Percentiles rank a stretch among this genome's conserved stretches.
Evolutionary conservation across 2,329 filamentous ascomycete genomes (phyloP).

Genomic region (Dactylellina haptotyla): DNA sequence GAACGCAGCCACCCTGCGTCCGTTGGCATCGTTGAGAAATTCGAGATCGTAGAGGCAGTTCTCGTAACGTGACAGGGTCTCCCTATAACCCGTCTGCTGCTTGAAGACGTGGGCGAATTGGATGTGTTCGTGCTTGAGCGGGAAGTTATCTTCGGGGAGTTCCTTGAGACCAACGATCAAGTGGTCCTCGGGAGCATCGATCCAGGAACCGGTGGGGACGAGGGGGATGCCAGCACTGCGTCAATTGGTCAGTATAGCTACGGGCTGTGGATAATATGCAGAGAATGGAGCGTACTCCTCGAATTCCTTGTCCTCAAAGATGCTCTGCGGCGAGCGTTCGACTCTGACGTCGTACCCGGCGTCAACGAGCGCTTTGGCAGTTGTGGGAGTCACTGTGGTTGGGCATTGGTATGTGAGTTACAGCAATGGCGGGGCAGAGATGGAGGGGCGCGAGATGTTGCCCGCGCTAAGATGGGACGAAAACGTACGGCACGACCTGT

Average conservation of each 20-base stretch:
- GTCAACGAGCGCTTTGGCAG: slow-evolving; percentile 71
- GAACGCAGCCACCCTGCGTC: slow-evolving; percentile 77
- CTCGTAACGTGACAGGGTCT: slow-evolving; percentile 80
- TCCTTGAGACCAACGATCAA: slow-evolving; percentile 83
- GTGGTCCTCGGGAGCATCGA: slow-evolving; percentile 72
- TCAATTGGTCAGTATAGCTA: background rate
- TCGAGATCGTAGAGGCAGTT: slow-evolving; percentile 86
- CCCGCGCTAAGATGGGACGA: no score
- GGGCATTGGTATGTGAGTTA: slow-evolving; percentile 1
- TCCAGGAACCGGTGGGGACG: slow-evolving; percentile 74
- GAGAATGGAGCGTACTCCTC: slow-evolving; percentile 61
- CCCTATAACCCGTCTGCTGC: slow-evolving; percentile 80
- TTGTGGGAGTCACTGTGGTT: slow-evolving; percentile 65
- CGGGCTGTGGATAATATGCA: background rate
- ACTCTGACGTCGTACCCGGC: slow-evolving; percentile 76
- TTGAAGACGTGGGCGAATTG: slow-evolving; percentile 81
- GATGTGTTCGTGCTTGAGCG: slow-evolving; percentile 77
- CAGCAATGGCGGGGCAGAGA: slow-evolving; percentile 17
- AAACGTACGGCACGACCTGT: slow-evolving; percentile 61
- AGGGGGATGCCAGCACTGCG: slow-evolving; percentile 70
- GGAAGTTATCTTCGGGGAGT: slow-evolving; percentile 76
- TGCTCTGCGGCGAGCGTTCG: slow-evolving; percentile 74
- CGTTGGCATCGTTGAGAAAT: slow-evolving; percentile 79
- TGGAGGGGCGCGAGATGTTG: slow-evolving; percentile 3
- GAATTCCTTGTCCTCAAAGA: slow-evolving; percentile 72